Evolutionary conservation across 768 basidiomycete species (phyloP), one percentile per base, ranked within the genome.

Genomic region (Saitozyma podzolica): DNA sequence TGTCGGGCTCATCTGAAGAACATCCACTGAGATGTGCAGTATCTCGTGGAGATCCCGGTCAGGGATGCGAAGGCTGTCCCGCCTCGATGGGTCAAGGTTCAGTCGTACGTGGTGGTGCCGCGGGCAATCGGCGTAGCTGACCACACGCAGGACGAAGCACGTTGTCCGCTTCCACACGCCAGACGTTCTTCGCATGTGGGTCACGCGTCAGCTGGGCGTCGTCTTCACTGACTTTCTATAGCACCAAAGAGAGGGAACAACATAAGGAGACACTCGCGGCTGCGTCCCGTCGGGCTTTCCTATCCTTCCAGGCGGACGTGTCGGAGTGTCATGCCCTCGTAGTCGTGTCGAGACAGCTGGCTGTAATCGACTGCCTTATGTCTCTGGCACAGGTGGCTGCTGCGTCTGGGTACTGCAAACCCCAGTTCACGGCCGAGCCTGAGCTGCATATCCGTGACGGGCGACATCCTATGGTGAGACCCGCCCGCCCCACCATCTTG

Each of bases 401-500:
- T 43, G 86, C 86, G 62, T 84, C 85, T 11, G 87, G 87, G 52
- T 97, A 92, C 67, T 86, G 86, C 41, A 86, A 88, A 51, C 94
- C 95, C 0, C 80, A 83, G 63, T 89, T 96, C 70, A 85, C 85
- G 0, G 84, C 86, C 39, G 76, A 78, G 6, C 84, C 87, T 53
- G 77, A 77, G 29, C 81, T 97, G 11, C 87, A 90, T 63, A 89
- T 97, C 40, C 79, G 84, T 10, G 86, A 88, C n/a, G 94, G 91
- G 0, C 84, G 92, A 10, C 95, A 99, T 81, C 95, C 95, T 0
- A 92, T 98, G 86, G 86, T 74, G 40, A 65, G 68, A n/a, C n/a
- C 54, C 40, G n/a, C 42, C 13, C 40, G 7, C 16, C 2, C 2
- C 14, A 42, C 14, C 47, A 45, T 11, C 8, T 20, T 41, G 16